These are phyloP conservation scores for Phytophthora macrochlamydospora DNA, from an alignment of 352 stramenopile species.

Conservation along the genomic window DNA sequence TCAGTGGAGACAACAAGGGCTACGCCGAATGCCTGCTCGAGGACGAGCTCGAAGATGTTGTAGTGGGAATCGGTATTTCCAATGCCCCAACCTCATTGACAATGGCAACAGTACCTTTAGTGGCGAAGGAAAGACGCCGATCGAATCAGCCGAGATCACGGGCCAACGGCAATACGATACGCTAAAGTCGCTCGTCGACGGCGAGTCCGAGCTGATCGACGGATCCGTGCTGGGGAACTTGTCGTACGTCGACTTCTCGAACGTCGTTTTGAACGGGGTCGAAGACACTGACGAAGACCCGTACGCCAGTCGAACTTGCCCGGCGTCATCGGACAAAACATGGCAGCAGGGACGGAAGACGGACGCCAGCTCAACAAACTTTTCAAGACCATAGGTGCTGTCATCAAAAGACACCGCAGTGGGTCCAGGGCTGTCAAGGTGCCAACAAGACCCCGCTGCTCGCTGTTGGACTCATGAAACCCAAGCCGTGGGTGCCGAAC, in stretches of 20 bases:
- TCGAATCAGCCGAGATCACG: conserved; percentile 49
- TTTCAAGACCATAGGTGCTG: conserved; percentile 14
- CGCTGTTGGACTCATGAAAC: conserved; percentile 36
- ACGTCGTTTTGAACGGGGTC: conserved; percentile 33
- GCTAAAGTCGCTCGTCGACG: conserved; percentile 25
- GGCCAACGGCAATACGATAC: conserved; percentile 34
- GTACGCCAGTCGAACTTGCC: conserved; percentile 42
- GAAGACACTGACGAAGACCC: conserved; percentile 14
- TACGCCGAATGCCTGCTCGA: conserved; percentile 47
- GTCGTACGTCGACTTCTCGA: conserved; percentile 30
- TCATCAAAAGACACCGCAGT: conserved; percentile 35
- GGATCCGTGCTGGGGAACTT: conserved; percentile 15
- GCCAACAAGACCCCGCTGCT: conserved; percentile 40
- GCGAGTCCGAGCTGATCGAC: conserved; percentile 19
- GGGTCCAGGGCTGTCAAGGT: conserved; percentile 40
- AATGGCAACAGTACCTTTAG: conserved; percentile 46
- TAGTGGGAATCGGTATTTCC: conserved; percentile 45
- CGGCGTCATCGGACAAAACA: conserved; percentile 49
- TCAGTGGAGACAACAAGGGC: conserved; percentile 82
- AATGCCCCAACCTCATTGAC: conserved; percentile 49
- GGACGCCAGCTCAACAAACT: conserved; percentile 37
- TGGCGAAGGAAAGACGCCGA: conserved; percentile 31
- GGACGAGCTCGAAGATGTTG: conserved; percentile 20
- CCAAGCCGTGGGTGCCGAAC: conserved; percentile 39
- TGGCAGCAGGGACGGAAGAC: conserved; percentile 47